These are phyloP conservation scores for Boletellus ananas DNA, from an alignment of 768 basidiomycete genomes.

Conservation along the genomic window DNA sequence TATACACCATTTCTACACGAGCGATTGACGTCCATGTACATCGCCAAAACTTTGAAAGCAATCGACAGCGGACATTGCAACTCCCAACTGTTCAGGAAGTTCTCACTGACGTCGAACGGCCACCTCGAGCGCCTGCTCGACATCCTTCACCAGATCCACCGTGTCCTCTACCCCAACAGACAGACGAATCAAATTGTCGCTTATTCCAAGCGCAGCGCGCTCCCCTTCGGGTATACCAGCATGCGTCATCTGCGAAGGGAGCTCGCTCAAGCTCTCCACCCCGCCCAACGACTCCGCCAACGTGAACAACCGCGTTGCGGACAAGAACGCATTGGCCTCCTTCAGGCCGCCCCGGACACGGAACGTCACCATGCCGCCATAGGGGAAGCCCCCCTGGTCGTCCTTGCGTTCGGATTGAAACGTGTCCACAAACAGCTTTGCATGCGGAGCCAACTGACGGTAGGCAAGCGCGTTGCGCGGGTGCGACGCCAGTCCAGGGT, in stretches of 20 bases:
- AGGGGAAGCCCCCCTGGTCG: constrained; percentile 65
- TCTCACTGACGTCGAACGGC: constrained; percentile 6
- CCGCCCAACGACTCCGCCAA: constrained; percentile 90
- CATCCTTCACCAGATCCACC: constrained; percentile 62
- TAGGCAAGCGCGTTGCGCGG: constrained; percentile 65
- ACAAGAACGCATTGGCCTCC: constrained; percentile 67
- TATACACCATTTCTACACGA: no score
- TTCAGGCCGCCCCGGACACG: constrained; percentile 48
- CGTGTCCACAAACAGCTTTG: constrained; percentile 55
- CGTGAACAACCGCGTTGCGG: constrained; percentile 60
- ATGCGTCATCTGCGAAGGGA: constrained; percentile 89
- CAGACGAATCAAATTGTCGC: constrained; percentile 70
- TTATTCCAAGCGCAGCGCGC: constrained; percentile 69
- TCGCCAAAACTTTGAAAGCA: no score
- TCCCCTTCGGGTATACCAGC: constrained; percentile 67
- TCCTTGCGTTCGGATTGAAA: constrained; percentile 25
- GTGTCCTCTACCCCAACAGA: constrained; percentile 87
- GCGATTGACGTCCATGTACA: no score
- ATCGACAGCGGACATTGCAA: no score
- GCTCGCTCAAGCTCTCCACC: constrained; percentile 86
- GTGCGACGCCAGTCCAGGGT: constrained; percentile 75
- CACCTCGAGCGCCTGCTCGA: constrained; percentile 26
- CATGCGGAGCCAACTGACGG: constrained; percentile 61
- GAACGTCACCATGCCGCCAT: constrained; percentile 86
- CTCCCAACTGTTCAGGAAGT: no score